Conservation (phyloP, 2,329 filamentous ascomycete genomes). For the Ophiostoma tasmaniense region DNA sequence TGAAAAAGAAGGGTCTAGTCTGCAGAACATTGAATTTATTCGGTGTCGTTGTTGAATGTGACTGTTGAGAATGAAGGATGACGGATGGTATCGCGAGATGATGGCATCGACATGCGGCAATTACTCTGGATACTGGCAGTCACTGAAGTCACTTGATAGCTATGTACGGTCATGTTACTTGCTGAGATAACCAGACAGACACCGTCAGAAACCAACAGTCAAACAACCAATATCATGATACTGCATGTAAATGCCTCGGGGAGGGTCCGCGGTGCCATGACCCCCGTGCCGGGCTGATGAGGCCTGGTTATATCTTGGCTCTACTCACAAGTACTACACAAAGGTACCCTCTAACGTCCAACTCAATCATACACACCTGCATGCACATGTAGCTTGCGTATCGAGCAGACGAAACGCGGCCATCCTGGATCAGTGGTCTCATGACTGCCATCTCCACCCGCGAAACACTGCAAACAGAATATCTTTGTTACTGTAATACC, state of each 20-base stretch:
- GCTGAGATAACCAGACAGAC: too few relatives aligned
- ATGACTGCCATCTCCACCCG: background rate
- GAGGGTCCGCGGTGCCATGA: background rate
- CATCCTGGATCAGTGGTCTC: background rate
- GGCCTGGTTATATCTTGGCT: background rate
- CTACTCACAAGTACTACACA: too few relatives aligned
- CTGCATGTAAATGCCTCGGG: background rate
- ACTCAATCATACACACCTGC: background rate
- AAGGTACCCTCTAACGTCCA: background rate
- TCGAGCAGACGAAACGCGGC: background rate
- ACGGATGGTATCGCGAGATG: background rate
- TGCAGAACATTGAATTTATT: background rate
- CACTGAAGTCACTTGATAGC: background rate
- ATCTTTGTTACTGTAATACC: background rate
- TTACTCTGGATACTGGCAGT: background rate
- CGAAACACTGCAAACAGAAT: background rate
- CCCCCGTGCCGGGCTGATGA: conserved; percentile 1
- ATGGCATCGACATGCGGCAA: background rate
- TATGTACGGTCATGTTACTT: background rate
- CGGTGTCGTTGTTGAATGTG: background rate
- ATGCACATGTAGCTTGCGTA: background rate
- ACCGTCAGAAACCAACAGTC: too few relatives aligned
- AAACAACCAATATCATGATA: background rate
- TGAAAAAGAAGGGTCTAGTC: background rate
- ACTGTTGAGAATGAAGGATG: background rate